Evolutionary conservation across 73 alveolate species (phyloP).

Genomic region (Paraurostyla sp.): DNA sequence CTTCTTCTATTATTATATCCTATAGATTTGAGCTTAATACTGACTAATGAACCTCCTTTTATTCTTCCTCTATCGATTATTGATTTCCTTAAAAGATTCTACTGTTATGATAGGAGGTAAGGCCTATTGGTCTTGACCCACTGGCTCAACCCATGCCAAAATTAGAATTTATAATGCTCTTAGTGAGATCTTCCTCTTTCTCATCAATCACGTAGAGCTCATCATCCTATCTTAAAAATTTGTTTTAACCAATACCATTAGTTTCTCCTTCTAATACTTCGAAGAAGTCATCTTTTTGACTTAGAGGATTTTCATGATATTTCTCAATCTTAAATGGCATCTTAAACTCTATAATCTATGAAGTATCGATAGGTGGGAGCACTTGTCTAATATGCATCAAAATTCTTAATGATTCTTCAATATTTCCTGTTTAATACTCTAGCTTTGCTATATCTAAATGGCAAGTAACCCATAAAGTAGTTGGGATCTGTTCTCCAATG

Average conservation of each 20-base stretch:
- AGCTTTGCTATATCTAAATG: constrained; percentile 23
- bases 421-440: neutral
- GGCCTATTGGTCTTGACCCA: no score
- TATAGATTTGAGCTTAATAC: no score
- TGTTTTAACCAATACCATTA: neutral
- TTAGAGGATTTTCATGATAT: constrained; percentile 16
- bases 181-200: constrained; percentile 9
- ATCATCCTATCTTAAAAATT: neutral
- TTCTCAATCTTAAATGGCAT: constrained; percentile 18
- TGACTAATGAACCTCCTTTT: neutral
- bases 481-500: neutral
- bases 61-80: constrained; percentile 12
- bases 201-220: constrained; percentile 11
- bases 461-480: constrained; percentile 20
- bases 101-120: no score
- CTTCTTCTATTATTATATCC: no score
- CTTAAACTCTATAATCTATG: constrained; percentile 8
- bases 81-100: no score
- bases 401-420: neutral
- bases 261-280: neutral
- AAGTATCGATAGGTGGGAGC: constrained; percentile 44
- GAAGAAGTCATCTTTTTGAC: neutral
- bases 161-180: neutral
- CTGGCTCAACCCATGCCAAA: neutral
- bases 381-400: neutral